Conservation (phyloP, 1,284 basidiomycete genomes). For the Trichosporon faecale region DNA sequence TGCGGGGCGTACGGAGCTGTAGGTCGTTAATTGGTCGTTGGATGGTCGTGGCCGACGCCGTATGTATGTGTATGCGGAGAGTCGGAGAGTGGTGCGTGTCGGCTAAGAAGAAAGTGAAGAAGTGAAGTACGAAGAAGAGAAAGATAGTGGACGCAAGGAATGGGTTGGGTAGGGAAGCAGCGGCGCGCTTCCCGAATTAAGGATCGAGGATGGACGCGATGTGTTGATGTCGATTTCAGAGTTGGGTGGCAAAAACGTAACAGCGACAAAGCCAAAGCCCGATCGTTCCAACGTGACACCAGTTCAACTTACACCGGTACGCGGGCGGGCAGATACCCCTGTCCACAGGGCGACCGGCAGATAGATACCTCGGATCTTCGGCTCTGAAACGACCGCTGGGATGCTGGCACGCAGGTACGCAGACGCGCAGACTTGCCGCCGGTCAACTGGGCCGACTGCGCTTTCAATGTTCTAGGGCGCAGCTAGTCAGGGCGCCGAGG, state of each 20-base stretch:
- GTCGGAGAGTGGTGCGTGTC: neutral
- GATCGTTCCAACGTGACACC: conserved; percentile 1
- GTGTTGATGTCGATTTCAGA: neutral
- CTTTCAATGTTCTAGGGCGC: neutral
- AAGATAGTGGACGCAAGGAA: neutral
- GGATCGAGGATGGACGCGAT: conserved; percentile 6
- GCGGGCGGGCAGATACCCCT: neutral
- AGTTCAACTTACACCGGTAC: neutral
- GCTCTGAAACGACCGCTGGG: neutral
- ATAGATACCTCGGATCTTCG: neutral
- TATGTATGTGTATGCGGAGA: neutral
- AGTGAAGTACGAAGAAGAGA: neutral
- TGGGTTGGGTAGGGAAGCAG: neutral
- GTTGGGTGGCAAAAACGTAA: conserved; percentile 1
- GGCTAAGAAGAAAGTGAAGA: neutral
- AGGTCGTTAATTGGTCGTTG: neutral
- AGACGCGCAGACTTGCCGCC: neutral
- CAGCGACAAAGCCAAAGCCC: neutral
- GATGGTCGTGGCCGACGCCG: neutral
- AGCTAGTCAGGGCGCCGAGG: neutral
- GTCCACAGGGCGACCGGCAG: neutral
- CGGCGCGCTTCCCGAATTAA: neutral
- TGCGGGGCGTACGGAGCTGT: too few relatives aligned
- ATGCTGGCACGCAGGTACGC: neutral
- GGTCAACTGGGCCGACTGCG: neutral